Evolutionary conservation across 1,284 basidiomycete species (phyloP).

Genomic region (Wallemia hederae): DNA sequence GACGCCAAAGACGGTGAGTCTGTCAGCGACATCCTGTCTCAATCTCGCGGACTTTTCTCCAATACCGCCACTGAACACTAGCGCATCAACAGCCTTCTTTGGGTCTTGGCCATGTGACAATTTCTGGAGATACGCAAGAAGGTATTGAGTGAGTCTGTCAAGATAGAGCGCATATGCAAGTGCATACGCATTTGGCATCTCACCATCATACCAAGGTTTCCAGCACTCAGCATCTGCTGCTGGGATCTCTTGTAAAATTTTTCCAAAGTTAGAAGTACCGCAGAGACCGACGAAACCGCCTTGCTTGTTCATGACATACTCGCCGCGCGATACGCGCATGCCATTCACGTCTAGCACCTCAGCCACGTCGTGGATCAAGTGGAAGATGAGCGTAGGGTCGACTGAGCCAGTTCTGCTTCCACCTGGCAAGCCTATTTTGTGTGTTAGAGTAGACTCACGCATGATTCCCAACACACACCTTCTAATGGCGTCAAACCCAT

Average conservation of each 20-base stretch:
- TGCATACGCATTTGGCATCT: constrained; percentile 15
- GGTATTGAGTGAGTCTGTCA: constrained; percentile 37
- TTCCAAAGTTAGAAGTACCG: constrained; percentile 44
- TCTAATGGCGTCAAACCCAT: constrained; percentile 52
- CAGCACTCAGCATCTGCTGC: constrained; percentile 15
- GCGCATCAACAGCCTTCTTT: constrained; percentile 27
- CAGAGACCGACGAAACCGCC: constrained; percentile 36
- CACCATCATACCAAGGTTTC: constrained; percentile 10
- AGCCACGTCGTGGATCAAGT: constrained; percentile 34
- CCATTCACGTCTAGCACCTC: constrained; percentile 18
- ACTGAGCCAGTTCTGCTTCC: constrained; percentile 51
- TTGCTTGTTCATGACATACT: constrained; percentile 43
- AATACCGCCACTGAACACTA: constrained; percentile 63
- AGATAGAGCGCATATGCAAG: constrained; percentile 44
- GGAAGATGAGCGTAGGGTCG: constrained; percentile 61
- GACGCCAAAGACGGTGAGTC: not conserved
- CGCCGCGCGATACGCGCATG: constrained; percentile 39
- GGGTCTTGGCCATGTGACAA: constrained; percentile 20
- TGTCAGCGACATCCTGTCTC: constrained; percentile 25
- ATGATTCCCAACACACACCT: constrained; percentile 12
- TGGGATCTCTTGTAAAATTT: constrained; percentile 21
- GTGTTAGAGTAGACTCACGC: not conserved
- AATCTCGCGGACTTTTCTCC: constrained; percentile 39
- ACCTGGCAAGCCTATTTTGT: constrained; percentile 33
- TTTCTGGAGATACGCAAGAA: constrained; percentile 44